Percentiles rank a stretch among this genome's conserved stretches.
Conservation (phyloP, 345 rosid species). For the Heritiera littoralis region DNA sequence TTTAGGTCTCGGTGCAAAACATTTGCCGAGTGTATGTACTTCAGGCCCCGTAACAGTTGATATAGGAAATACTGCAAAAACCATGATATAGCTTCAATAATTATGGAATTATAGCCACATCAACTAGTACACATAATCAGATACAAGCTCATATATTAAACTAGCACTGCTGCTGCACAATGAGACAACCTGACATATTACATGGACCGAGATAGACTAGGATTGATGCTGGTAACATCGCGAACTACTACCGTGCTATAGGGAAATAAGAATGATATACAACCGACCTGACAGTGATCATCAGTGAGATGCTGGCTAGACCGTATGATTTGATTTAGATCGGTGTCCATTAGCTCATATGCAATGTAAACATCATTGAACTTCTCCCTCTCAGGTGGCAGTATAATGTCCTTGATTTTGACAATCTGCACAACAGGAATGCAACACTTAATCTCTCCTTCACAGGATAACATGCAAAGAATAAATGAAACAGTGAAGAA, state of each 20-base stretch:
- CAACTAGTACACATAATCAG: background rate
- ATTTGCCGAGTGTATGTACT: slow-evolving; percentile 80
- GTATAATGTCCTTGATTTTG: slow-evolving; percentile 82
- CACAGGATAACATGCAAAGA: background rate
- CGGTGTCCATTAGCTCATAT: slow-evolving; percentile 89
- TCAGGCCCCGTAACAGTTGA: slow-evolving; percentile 79
- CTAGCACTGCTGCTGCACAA: background rate
- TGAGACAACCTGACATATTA: background rate
- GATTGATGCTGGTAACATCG: background rate
- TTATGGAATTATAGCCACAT: background rate
- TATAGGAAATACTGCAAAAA: slow-evolving; percentile 73
- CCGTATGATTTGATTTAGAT: slow-evolving; percentile 82
- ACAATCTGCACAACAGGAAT: slow-evolving; percentile 46
- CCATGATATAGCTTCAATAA: slow-evolving; percentile 5
- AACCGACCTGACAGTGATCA: slow-evolving; percentile 83
- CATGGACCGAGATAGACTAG: background rate
- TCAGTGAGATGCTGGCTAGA: slow-evolving; percentile 77
- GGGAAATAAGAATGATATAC: background rate
- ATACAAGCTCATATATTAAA: background rate
- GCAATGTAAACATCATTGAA: slow-evolving; percentile 92
- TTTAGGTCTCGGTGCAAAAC: slow-evolving; percentile 87
- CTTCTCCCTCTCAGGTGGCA: slow-evolving; percentile 62
- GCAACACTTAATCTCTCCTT: slow-evolving; percentile 6
- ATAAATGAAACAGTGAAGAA: background rate
- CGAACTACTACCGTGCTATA: background rate